Evolutionary conservation across 2,329 filamentous ascomycete genomes (phyloP), one percentile per base, ranked within the genome.

Genomic region (Fusarium nygamai): DNA sequence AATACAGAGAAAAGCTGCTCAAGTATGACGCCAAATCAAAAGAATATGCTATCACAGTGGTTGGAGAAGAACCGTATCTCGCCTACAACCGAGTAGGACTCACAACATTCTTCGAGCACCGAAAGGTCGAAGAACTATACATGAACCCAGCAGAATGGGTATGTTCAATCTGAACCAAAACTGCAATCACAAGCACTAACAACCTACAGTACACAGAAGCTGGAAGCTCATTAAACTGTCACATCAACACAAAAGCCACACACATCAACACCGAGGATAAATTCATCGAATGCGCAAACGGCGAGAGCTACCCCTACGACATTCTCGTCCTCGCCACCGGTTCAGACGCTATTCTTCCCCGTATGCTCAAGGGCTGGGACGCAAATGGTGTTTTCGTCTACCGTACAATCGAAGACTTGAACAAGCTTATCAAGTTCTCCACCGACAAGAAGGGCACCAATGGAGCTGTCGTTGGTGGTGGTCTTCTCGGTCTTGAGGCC

Each of bases 41-140:
- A 77, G 92, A 95, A 81, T 97, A 95, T 80, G 90, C 94, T 72
- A 89, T 98, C 59, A 88, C 94, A 4, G 94, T 98, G 17, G 92
- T 98, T 70, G 95, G 95, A 70, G 95, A 98, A 78, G 95, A 98
- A 81, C 86, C 92, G 27, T 93, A 98, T 84, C 85, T 97, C 61
- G 95, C 95, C 27, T 98, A 98, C 82, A 98, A 98, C 81, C 91
- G 95, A 66, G 95, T 98, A 36, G 95, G 95, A 8, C 86, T 98
- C 58, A 97, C 94, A 7, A 94, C 92, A 68, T 98, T 95, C 86
- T 98, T 98, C 80, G 91, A 94, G 76, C 94, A 97, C 83, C 89
- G 94, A 60, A 89, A 92, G 76, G 92, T 96, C 46, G 94, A 97
- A 83, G 93, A 95, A 74, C 82, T 98, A n/a, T 97, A 97, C 80